These are phyloP conservation scores for Phytophthora fragariaefolia DNA, from an alignment of 352 stramenopile genomes.

Conservation along the genomic window DNA sequence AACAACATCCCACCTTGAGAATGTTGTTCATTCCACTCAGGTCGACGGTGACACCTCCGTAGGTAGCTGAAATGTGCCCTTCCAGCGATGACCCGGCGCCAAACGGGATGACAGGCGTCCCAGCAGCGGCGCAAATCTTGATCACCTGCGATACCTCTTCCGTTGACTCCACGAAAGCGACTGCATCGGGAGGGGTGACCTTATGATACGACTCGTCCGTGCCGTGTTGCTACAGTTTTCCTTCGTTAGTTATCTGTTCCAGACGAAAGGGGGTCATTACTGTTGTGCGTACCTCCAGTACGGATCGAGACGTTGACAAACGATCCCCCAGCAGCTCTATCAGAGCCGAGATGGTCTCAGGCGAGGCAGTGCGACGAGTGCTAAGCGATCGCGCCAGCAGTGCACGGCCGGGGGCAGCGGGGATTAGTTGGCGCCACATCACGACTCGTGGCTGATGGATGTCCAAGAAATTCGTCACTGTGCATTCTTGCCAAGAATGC, in stretches of 20 bases:
- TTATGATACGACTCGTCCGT: conserved; percentile 92
- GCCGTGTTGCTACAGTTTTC: conserved; percentile 79
- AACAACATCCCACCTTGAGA: conserved; percentile 34
- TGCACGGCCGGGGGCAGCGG: conserved; percentile 4
- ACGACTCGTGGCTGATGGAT: conserved; percentile 10
- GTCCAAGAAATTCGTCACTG: conserved; percentile 17
- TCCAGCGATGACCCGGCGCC: conserved; percentile 93
- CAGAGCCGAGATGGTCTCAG: conserved; percentile 60
- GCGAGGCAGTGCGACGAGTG: conserved; percentile 42
- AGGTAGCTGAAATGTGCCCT: conserved; percentile 92
- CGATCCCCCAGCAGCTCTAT: conserved; percentile 68
- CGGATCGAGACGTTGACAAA: conserved; percentile 61
- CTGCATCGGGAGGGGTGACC: conserved; percentile 74
- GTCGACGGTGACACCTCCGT: conserved; percentile 92
- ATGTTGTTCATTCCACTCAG: conserved; percentile 82
- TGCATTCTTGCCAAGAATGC: too few relatives aligned
- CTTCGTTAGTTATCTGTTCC: too few relatives aligned
- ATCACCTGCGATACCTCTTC: conserved; percentile 92
- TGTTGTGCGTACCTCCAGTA: conserved; percentile 56
- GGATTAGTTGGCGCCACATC: conserved; percentile 33
- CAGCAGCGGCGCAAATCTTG: conserved; percentile 79
- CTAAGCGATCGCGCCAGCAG: conserved; percentile 27
- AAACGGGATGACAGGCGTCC: conserved; percentile 95
- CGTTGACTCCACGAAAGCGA: conserved; percentile 85
- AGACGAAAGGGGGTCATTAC: too few relatives aligned